Percentiles rank a stretch among this genome's conserved stretches.
These are phyloP conservation scores for Sclerospora graminicola DNA, from an alignment of 352 stramenopile species.

Conservation along the genomic window DNA sequence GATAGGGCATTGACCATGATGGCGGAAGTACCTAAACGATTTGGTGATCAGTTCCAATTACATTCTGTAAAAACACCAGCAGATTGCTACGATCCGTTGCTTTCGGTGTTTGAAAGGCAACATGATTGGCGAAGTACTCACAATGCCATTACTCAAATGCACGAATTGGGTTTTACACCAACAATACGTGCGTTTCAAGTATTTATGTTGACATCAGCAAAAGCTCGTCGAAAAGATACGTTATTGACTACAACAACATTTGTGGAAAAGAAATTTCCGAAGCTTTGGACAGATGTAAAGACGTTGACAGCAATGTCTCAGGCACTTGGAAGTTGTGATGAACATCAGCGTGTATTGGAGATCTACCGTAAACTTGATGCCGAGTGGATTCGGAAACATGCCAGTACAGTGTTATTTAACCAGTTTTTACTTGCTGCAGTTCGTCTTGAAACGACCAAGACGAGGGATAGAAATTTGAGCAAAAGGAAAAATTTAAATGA, in stretches of 20 bases:
- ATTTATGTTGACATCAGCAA: conserved; percentile 44
- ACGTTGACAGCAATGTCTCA: conserved; percentile 58
- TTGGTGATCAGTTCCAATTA: conserved; percentile 10
- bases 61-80: conserved; percentile 1
- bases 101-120: conserved; percentile 43
- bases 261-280: conserved; percentile 30
- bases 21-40: conserved; percentile 16
- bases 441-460: conserved; percentile 3
- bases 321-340: conserved; percentile 37
- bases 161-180: conserved; percentile 33
- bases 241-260: conserved; percentile 38
- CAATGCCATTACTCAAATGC: conserved; percentile 52
- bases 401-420: conserved; percentile 41
- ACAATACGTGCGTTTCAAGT: conserved; percentile 45
- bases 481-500: conserved; percentile 1
- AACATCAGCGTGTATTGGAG: conserved; percentile 28
- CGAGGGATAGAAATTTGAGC: not conserved
- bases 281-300: conserved; percentile 23
- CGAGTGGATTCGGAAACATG: conserved; percentile 27
- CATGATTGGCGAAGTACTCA: conserved; percentile 55
- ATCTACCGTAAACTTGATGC: conserved; percentile 35
- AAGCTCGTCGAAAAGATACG: conserved; percentile 32
- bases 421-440: conserved; percentile 50
- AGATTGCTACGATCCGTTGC: conserved; percentile 38
- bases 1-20: conserved; percentile 36